Evolutionary conservation across 225 moss, liverwort and hornwort genomes (phyloP), one percentile per base, ranked within the genome.

Genomic region (Neckera pumila): DNA sequence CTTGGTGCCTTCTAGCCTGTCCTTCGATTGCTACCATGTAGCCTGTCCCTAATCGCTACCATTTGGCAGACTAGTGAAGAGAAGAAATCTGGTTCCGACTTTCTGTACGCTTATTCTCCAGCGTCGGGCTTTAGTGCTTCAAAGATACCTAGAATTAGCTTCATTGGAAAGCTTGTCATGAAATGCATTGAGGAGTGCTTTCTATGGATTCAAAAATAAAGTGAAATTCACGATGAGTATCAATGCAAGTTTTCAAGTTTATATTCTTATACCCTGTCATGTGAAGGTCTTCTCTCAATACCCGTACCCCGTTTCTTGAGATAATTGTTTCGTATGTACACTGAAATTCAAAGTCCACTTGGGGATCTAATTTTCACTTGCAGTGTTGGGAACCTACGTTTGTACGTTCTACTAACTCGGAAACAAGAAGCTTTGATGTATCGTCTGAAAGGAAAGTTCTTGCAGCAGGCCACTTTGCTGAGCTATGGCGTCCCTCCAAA

Each of bases 371-470:
- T 84, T 76, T 53, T 26, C 60, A 69, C 79, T 71, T 86, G 57
- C 59, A 40, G 26, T 66, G 12, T 71, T 86, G 84, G 76, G 89
- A 89, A 91, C 88, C 59, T 76, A 70, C 56, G 31, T 80, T 61
- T 76, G 57, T 76, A 82, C 65, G 85, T 92, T 83, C 79, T 83
- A 83, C 78, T 86, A 49, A 79, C 73, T 61, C 74, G 73, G 42
- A 87, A 88, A 85, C 58, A 82, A 77, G 64, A 82, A 84, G 19
- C 14, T 89, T 82, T 16, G 65, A 72, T 65, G 79, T 79, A 38
- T 82, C 85, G 53, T 85, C 82, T 92, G 88, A 90, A 88, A 90
- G 73, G 88, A 90, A 87, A 90, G 83, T 88, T 85, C 62, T 79
- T 89, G 86, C 76, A 80, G 91, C 81, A 69, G 49, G 40, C 74